These are phyloP conservation scores for Stephanodiscus minutulus DNA, from an alignment of 108 stramenopile species.

Conservation along the genomic window DNA sequence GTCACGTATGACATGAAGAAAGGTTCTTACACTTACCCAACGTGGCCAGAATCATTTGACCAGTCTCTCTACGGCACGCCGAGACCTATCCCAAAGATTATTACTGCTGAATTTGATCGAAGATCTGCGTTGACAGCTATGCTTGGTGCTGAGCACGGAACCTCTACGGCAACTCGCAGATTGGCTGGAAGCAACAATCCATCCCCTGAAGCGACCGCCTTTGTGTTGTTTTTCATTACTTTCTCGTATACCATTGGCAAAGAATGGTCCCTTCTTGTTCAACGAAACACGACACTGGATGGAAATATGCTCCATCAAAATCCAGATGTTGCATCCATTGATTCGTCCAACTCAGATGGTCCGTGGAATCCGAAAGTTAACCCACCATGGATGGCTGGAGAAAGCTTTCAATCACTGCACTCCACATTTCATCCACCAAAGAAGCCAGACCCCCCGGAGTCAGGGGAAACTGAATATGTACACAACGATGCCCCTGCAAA, in stretches of 20 bases:
- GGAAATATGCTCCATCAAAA: slow-evolving; percentile 25
- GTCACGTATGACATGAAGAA: slow-evolving; percentile 17
- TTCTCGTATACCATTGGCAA: slow-evolving; percentile 75
- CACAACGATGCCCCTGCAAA: slow-evolving; percentile 7
- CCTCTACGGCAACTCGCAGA: slow-evolving; percentile 21
- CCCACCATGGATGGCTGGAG: slow-evolving; percentile 51
- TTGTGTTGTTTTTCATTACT: slow-evolving; percentile 79
- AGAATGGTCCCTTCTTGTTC: slow-evolving; percentile 47
- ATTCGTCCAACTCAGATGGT: slow-evolving; percentile 10
- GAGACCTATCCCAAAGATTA: slow-evolving; percentile 79
- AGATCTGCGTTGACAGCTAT: slow-evolving; percentile 65
- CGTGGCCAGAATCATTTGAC: slow-evolving; percentile 80
- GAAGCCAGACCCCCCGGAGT: not conserved
- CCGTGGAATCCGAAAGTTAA: slow-evolving; percentile 50
- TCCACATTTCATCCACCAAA: slow-evolving; percentile 33
- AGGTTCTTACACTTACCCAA: slow-evolving; percentile 63
- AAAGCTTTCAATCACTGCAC: slow-evolving; percentile 36
- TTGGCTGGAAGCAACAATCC: slow-evolving; percentile 53
- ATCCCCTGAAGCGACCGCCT: slow-evolving; percentile 69
- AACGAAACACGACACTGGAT: slow-evolving; percentile 10
- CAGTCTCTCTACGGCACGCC: slow-evolving; percentile 59
- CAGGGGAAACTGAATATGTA: slow-evolving; percentile 19
- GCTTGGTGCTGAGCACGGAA: slow-evolving; percentile 47
- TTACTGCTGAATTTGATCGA: slow-evolving; percentile 86
- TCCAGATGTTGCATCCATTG: slow-evolving; percentile 8